Conservation (phyloP, 23 red algal species). For the Chondrus crispus region DNA sequence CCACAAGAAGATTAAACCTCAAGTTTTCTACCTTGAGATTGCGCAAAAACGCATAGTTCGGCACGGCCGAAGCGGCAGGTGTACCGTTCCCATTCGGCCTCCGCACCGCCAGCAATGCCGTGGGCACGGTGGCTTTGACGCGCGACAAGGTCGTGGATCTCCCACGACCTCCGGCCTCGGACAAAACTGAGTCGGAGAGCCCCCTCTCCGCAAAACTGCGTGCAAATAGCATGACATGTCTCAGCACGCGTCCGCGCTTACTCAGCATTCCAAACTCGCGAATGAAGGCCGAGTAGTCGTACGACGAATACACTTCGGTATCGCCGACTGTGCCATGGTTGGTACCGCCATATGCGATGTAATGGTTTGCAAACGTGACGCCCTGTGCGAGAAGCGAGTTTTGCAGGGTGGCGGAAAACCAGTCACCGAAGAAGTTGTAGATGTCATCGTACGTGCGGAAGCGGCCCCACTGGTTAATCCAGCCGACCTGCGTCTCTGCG, state of each 20-base stretch:
- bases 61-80: slow-evolving; percentile 15
- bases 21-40: slow-evolving; percentile 53
- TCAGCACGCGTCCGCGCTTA: slow-evolving; percentile 62
- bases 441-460: slow-evolving; percentile 88
- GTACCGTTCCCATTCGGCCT: neutral
- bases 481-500: slow-evolving; percentile 85
- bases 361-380: slow-evolving; percentile 73
- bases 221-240: slow-evolving; percentile 59
- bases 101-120: slow-evolving; percentile 56
- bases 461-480: slow-evolving; percentile 96
- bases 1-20: slow-evolving; percentile 53
- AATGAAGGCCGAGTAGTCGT: slow-evolving; percentile 89
- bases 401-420: slow-evolving; percentile 69
- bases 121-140: slow-evolving; percentile 43
- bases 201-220: slow-evolving; percentile 72
- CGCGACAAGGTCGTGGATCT: neutral
- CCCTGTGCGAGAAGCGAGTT: slow-evolving; percentile 81
- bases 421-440: slow-evolving; percentile 88
- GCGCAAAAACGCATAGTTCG: slow-evolving; percentile 62
- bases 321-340: slow-evolving; percentile 88
- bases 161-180: neutral
- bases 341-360: slow-evolving; percentile 82
- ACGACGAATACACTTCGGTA: slow-evolving; percentile 91
- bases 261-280: slow-evolving; percentile 81
- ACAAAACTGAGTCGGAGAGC: slow-evolving; percentile 42